phyloP scores from a whole-genome alignment of 768 basidiomycete species.

The Mycena crocata region DNA sequence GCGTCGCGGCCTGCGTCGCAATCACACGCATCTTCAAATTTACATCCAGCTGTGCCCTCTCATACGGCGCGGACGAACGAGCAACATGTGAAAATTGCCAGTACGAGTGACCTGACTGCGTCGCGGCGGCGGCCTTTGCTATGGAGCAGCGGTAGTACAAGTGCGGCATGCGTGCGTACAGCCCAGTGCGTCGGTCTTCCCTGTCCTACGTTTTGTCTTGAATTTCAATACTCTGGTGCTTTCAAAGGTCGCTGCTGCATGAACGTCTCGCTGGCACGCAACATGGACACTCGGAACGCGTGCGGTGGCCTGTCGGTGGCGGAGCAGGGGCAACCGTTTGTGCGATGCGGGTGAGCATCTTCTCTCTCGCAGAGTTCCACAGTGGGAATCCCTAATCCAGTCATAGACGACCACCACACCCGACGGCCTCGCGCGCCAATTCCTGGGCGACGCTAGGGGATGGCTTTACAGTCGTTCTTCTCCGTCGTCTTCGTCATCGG shows the following conservation, averaged over 20 bases:
- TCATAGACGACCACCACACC: not conserved
- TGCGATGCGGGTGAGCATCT: slow-evolving; percentile 9
- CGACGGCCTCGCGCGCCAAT: slow-evolving; percentile 12
- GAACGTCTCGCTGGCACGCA: slow-evolving; percentile 10
- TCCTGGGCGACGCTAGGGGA: slow-evolving; percentile 22
- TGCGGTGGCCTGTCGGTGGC: slow-evolving; percentile 9
- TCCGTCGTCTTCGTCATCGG: not conserved
- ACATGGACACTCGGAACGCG: not conserved
- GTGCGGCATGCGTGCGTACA: too few relatives aligned
- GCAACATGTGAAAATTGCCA: too few relatives aligned
- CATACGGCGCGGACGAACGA: too few relatives aligned
- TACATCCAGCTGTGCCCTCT: not conserved
- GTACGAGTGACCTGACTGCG: too few relatives aligned
- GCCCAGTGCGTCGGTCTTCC: too few relatives aligned
- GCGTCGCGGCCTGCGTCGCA: not conserved
- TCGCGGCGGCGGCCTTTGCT: too few relatives aligned
- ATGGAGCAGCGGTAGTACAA: too few relatives aligned
- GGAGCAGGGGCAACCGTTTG: not conserved
- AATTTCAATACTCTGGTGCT: not conserved
- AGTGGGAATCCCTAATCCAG: too few relatives aligned
- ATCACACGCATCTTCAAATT: not conserved
- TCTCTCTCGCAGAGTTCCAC: not conserved
- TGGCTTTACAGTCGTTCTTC: slow-evolving; percentile 21
- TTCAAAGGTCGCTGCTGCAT: not conserved
- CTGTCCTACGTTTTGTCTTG: not conserved